Base-by-base conservation (phyloP, 179 eudicot species). In the Silene noctiflora region DNA sequence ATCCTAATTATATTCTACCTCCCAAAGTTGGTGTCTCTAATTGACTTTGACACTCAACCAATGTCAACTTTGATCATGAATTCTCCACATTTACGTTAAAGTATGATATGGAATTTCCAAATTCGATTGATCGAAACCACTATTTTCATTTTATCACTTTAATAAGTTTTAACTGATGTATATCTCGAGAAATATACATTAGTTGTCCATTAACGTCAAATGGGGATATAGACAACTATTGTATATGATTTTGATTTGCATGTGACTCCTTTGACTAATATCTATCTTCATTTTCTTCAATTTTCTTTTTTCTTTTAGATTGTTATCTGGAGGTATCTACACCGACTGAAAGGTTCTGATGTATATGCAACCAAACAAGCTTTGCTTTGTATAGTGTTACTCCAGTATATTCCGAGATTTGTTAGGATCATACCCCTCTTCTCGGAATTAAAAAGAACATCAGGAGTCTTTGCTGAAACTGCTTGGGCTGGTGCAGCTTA, bases 401-500 rank as follows among this genome's bases (percentile, higher is more conserved):
- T 92, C 70, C 98, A 94, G 79, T 94, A 91, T 77, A 77, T 91
- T 67, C 98, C 97, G 6, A 86, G 98, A 81, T 82, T 92, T 77
- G 31, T 83, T 29, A 84, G 98, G 76, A 81, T 92, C 61, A 27
- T 88, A 71, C 98, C 97, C 66, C 85, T 94, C 44, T 85, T 88
- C 78, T 84, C 96, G 4, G 98, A 94, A 83, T 70, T 94, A 80
- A 94, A 90, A 82, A 90, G 98, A 79, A 92, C 98, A 29, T 83
- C 97, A 11, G 98, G 98, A 75, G 97, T 90, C 81, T 89, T 94
- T 86, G 97, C 96, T 82, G 97, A 94, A 84, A 94, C 97, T 72
- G 98, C 98, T 19, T 94, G 98, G 98, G 98, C 97, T 82, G 98
- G 98, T 83, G 98, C 98, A 67, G 98, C 84, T 12, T 89, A 84